Base-by-base conservation (phyloP, 2,329 filamentous ascomycete species). In the Colletotrichum aenigma region DNA sequence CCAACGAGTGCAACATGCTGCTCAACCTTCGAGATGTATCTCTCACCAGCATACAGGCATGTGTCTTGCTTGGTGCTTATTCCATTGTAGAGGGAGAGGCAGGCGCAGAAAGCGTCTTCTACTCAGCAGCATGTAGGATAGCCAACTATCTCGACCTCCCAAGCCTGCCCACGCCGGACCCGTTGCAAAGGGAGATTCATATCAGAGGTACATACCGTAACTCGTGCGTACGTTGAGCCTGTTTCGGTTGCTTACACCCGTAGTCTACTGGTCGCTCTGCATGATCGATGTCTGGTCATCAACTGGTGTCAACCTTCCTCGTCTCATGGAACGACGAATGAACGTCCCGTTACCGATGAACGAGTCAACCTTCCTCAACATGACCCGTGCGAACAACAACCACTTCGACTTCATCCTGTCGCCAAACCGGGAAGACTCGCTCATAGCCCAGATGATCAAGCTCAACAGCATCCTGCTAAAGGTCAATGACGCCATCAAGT, bases 101-200 rank as follows among this genome's bases (percentile, higher is more conserved):
- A 7, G 80, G 79, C 1, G 79, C 84, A 0, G 86, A 87, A 67
- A 81, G 83, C 1, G 77, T 87, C 18, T 86, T 83, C 75, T 86
- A 86, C 64, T 79, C 81, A 13, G 77, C 84, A 15, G 85, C 85
- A 4, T 82, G 81, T 72, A 82, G 85, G 4, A 82, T 85, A 75
- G 83, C 84, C 8, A 78, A 84, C 48, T 77, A 84, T 8, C 76
- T 86, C 24, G 81, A 86, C 70, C 80, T 86, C 3, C 83, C 84
- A 2, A 82, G 83, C 38, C 76, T 82, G 62, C 75, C 77, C n/a
- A 78, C 77, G 10, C 56, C 78, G 3, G 82, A 77, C 36, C 76
- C 74, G 2, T 75, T 86, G 1, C 80, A 84, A n/a, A 76, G 81
- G n/a, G 84, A 87, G 73, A 78, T 83, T 9, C 84, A 86, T 48